Evolutionary conservation across 306 rosid species (phyloP), one percentile per base, ranked within the genome.

Genomic region (Alnus rubra): DNA sequence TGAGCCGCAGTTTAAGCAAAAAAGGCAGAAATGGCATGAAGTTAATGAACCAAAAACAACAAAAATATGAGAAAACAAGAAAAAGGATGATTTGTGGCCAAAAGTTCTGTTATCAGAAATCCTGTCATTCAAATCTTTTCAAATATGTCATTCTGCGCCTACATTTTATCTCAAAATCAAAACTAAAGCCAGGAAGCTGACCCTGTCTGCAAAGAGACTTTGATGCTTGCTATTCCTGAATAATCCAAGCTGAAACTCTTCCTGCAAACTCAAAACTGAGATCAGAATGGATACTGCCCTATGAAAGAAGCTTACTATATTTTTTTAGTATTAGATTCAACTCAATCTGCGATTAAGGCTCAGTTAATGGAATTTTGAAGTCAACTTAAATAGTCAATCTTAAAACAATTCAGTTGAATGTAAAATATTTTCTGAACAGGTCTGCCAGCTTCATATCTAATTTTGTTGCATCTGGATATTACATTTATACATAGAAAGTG

Each of bases 221-320:
- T 50, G 84, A 75, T 68, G 82, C 83, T 87, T 71, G 75, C 86
- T 82, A 82, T 78, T 85, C 74, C 90, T 78, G 69, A 85, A 77
- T 74, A 91, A 69, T 62, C 87, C 88, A 15, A 87, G 90, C 69
- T 82, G 95, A 83, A 91, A 84, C 62, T 91, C 90, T 81, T 87
- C 92, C 91, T 85, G 85, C 73, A 47, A 73, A 53, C 13, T 14
- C 14, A 30, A 56, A 13, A 69, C 10, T 18, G 54, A 37, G n/a
- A 8, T 51, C 16, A 59, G 65, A 59, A 23, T 23, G 33, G 7
- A 59, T 59, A 59, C 65, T 28, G 2, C 65, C 15, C 30, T 28
- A 28, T 3, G 65, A 59, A 23, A 59, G 31, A 13, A 59, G 37
- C 7, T 28, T 59, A 28, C 45, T 28, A 59, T 59, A 28, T 59